These are phyloP conservation scores for Plenodomus lindquistii DNA, from an alignment of 2,329 filamentous ascomycete genomes.

Conservation along the genomic window DNA sequence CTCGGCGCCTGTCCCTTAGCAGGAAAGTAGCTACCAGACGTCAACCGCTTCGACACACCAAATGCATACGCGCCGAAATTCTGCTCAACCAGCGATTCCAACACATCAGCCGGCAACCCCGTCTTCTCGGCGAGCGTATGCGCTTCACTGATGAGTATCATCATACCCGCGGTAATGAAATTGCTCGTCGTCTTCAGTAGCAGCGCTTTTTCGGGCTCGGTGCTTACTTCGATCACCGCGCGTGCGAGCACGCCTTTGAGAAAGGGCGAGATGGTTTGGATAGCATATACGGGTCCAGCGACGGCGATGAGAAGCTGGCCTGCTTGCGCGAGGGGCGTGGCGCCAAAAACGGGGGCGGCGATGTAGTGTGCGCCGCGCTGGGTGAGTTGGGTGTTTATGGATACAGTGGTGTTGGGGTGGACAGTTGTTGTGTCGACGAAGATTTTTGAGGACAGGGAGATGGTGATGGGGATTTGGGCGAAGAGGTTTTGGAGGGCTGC, in stretches of 20 bases:
- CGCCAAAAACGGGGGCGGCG: constrained; percentile 56
- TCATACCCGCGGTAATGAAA: constrained; percentile 55
- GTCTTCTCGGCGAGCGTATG: constrained; percentile 56
- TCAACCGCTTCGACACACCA: constrained; percentile 32
- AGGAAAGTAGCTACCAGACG: constrained; percentile 31
- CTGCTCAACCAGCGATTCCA: constrained; percentile 49
- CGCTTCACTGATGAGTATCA: constrained; percentile 55
- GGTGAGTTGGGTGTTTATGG: constrained; percentile 32
- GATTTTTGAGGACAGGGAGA: constrained; percentile 45
- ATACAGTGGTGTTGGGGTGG: constrained; percentile 50
- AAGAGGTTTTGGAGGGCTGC: constrained; percentile 43
- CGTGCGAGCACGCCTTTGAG: constrained; percentile 49
- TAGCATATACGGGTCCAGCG: constrained; percentile 47
- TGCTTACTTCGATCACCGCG: constrained; percentile 49
- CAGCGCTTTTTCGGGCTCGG: constrained; percentile 50
- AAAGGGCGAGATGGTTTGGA: constrained; percentile 45
- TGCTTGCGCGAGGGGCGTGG: constrained; percentile 53
- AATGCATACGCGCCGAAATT: constrained; percentile 36
- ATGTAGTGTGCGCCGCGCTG: constrained; percentile 44
- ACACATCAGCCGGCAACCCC: constrained; percentile 44
- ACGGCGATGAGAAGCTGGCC: constrained; percentile 54
- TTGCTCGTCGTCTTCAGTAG: constrained; percentile 57
- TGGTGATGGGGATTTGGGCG: constrained; percentile 21
- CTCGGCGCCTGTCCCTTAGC: constrained; percentile 43
- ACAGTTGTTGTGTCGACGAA: constrained; percentile 58